Evolutionary conservation across 2,329 filamentous ascomycete genomes (phyloP), one percentile per base, ranked within the genome.

Genomic region (Calonectria leucothoes): DNA sequence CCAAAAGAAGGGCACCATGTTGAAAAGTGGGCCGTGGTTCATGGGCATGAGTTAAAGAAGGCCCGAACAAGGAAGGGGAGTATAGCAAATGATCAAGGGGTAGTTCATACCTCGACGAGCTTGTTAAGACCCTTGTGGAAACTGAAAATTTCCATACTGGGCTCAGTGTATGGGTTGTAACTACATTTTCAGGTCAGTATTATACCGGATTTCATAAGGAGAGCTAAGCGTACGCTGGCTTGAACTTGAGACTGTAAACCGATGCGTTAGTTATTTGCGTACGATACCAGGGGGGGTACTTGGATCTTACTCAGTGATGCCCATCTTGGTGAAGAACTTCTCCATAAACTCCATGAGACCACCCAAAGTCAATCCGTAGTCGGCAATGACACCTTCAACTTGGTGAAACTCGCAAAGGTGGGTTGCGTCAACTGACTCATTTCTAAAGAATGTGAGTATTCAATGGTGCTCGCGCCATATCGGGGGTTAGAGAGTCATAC

Each of bases 381-480:
- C 97, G 31, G 97, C 97, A 86, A 99, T 98, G 65, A 99, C 96
- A 85, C 97, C 97, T 86, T 99, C 97, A 39, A 98, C 95, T 84
- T 99, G 97, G 87, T 99, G 97, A 90, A 99, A 99, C 85, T 99
- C 97, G 48, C 95, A 96, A 82, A 99, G 86, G 88, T 99, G 97
- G 11, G 97, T 99, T 17, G 96, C 96, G 82, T 99, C 97, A 72
- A 99, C 96, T 3, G 95, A 95, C 86, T 99, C 97, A 85, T 99
- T 99, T 78, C 95, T 92, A 35, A 12, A 12, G 20, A 15, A 15
- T 29, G 33, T 57, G n/a, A 65, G 57, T 15, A 12, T 35, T 42
- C 25, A 27, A 20, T 25, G n/a, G 20, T 17, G 3, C 12, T 37
- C 7, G 27, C n/a, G 3, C 11, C 23, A 33, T 27, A 17, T 10